Base-by-base conservation (phyloP, 805 yeast species). In the Candida maesae region DNA sequence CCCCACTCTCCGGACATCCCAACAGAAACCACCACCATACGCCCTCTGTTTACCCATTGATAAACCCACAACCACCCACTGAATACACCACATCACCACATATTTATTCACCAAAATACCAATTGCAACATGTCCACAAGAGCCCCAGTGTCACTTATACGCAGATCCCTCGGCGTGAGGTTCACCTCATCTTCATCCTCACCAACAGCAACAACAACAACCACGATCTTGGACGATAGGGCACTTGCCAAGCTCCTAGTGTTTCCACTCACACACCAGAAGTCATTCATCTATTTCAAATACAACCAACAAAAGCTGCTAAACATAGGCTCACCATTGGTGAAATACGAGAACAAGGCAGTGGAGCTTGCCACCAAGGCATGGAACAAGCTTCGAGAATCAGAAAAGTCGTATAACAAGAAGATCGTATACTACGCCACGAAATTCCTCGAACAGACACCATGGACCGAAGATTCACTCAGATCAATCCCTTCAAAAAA, bases 381-480 rank as follows among this genome's bases (percentile, higher is more conserved):
- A 4, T 90, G 96, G 96, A 57, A 58, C 26, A 76, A 73, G 38
- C 59, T 90, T 57, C 70, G 67, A 33, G 57, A 61, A 1, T 82
- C 95, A 1, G 70, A 79, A 2, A 63, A 68, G 28, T 56, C 66
- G 9, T 63, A 82, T 53, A 87, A 87, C 59, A 66, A 73, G 48
- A 70, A 67, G 39, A 72, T 89, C 33, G 88, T 84, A 3, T 37
- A 56, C 3, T 66, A 67, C 46, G 74, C 81, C 13, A 71, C 75
- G 32, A 60, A 59, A 40, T 67, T 83, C 29, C 60, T 89, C 50
- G 73, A 76, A 38, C 69, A 77, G 17, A 77, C 85, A 6, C 87
- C 91, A 2, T 90, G 91, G 76, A 79, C 81, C 49, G 98, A 90
- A 56, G 74, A 77, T 53, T 76, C 88, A 34, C 66, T 90, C 44